A percentile compares a stretch with the other conserved stretches of the same genome.
phyloP scores from a whole-genome alignment of 768 basidiomycete genomes.

The Boletus edulis region DNA sequence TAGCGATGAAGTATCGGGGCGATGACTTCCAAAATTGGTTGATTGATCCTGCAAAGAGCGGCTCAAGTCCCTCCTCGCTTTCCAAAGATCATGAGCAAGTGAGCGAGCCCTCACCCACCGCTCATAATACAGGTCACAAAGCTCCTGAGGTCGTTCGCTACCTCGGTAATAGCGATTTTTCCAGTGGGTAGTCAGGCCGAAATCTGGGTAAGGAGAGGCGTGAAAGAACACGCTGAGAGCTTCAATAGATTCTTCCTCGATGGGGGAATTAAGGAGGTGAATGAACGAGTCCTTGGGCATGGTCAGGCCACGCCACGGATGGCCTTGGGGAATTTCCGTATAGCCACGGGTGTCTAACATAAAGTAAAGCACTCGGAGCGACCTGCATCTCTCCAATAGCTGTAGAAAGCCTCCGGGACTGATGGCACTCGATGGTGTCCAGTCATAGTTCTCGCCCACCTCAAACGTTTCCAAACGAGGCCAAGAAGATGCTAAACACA shows the following conservation, averaged over 20 bases:
- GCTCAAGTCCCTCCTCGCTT: conserved; percentile 2
- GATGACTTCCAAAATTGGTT: too few species aligned
- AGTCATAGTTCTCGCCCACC: neutral
- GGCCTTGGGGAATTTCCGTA: conserved; percentile 1
- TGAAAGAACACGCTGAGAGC: conserved; percentile 14
- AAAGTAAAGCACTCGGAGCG: conserved; percentile 1
- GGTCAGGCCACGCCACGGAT: conserved; percentile 10
- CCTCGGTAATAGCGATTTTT: neutral
- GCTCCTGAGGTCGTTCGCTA: neutral
- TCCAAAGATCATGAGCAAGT: conserved; percentile 1
- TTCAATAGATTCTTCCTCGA: conserved; percentile 1
- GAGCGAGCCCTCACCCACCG: conserved; percentile 1
- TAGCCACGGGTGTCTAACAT: conserved; percentile 8
- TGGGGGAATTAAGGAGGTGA: conserved; percentile 1
- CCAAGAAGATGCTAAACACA: conserved; percentile 16
- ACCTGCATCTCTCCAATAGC: conserved; percentile 14
- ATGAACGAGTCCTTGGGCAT: neutral
- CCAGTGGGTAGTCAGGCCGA: conserved; percentile 2
- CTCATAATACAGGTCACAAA: neutral
- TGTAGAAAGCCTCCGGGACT: conserved; percentile 9
- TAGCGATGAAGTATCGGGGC: too few species aligned
- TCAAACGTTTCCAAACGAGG: neutral
- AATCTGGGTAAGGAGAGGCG: conserved; percentile 1
- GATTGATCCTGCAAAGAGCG: too few species aligned
- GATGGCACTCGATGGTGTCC: conserved; percentile 3